Base-by-base conservation (phyloP, 768 basidiomycete species). In the Pulveroboletus sp. region DNA sequence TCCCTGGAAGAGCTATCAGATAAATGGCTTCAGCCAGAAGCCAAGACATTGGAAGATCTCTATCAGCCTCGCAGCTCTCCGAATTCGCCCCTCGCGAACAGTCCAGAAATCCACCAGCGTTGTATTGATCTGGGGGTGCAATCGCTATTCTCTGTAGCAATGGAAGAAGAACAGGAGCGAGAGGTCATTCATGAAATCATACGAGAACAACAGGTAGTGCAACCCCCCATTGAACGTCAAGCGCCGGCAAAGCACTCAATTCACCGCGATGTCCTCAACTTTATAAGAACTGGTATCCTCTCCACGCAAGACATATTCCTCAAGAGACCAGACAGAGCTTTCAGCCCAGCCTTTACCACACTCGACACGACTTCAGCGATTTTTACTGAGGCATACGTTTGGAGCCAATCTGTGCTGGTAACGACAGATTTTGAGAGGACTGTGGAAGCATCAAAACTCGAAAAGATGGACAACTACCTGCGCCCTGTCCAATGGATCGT, bases 401-500 rank as follows among this genome's bases (percentile, higher is more conserved):
- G 62, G 62, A 49, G 49, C 7, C 41, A n/a, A 10, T 31, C 23
- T 8, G 29, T 61, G 9, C 16, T 61, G 20, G 53, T 35, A 2
- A 64, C 61, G 1, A 24, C 19, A 8, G 59, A 64, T 35, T 63
- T 62, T 9, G 27, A 33, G 16, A 37, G 11, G 6, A 58, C 56
- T 0, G 43, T 55, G 19, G 9, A 13, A 11, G 21, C n/a, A 5
- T 6, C 36, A 1, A n/a, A n/a, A n/a, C n/a, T n/a, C n/a, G 43
- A 53, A 34, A 62, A 58, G 19, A 39, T 40, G 9, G 65, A 71
- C 20, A 66, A 70, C 36, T 67, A 72, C 23, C 59, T 70, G 14
- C 67, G 69, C 10, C 67, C 74, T 0, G 71, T 75, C 33, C 64
- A 73, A 24, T 79, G 78, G 77, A 65, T 79, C 39, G 29, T 76